These are phyloP conservation scores for Ophiostoma montium DNA, from an alignment of 2,329 filamentous ascomycete species.

Conservation along the genomic window DNA sequence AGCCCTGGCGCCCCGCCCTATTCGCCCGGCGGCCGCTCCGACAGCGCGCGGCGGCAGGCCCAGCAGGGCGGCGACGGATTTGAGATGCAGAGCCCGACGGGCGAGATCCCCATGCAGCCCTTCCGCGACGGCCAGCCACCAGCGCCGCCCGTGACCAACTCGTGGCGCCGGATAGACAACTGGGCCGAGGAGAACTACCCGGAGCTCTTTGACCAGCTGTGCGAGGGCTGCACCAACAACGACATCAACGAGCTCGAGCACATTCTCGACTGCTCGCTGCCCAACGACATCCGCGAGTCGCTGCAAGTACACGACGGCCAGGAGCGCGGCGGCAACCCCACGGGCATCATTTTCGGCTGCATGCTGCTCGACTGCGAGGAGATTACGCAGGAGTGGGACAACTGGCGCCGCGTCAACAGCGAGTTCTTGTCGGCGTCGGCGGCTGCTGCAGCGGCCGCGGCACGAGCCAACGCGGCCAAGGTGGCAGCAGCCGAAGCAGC, in stretches of 20 bases:
- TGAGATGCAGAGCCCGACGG: constrained; percentile 52
- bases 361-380: constrained; percentile 98
- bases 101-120: constrained; percentile 92
- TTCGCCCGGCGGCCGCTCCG: constrained; percentile 78
- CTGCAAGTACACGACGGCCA: constrained; percentile 90
- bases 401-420: constrained; percentile 87
- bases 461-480: constrained; percentile 35
- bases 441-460: constrained; percentile 52
- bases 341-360: constrained; percentile 80
- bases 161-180: constrained; percentile 84
- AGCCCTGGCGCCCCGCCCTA: constrained; percentile 40
- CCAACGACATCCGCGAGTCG: constrained; percentile 86
- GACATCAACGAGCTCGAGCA: constrained; percentile 96
- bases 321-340: constrained; percentile 80
- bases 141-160: constrained; percentile 73
- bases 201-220: constrained; percentile 84
- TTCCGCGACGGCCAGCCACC: constrained; percentile 88
- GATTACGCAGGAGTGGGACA: constrained; percentile 93
- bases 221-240: constrained; percentile 83
- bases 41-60: constrained; percentile 46
- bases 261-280: constrained; percentile 84
- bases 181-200: constrained; percentile 95
- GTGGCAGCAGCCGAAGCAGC: constrained; percentile 29
- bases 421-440: constrained; percentile 56
- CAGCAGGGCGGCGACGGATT: constrained; percentile 46